Percentiles rank a stretch among this genome's conserved stretches.
phyloP scores from a whole-genome alignment of 441 rosid species.

The Codiaeum variegatum region DNA sequence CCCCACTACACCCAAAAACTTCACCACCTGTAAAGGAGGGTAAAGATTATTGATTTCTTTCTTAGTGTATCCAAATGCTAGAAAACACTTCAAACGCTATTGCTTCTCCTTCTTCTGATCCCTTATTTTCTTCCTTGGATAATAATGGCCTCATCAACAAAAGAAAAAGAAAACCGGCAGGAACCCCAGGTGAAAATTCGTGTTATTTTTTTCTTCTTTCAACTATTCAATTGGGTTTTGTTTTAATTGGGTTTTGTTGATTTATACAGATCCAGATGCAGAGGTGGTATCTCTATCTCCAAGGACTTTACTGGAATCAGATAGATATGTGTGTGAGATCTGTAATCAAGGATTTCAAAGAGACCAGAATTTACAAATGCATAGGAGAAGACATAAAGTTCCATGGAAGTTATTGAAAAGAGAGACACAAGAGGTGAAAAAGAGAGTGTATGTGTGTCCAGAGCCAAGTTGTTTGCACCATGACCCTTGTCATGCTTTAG shows the following conservation, averaged over 20 bases:
- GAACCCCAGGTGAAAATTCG: constrained; percentile 99
- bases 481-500: constrained; percentile 84
- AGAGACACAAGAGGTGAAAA: constrained; percentile 66
- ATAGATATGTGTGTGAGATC: constrained; percentile 88
- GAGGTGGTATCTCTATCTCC: constrained; percentile 93
- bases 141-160: constrained; percentile 58
- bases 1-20: constrained; percentile 39
- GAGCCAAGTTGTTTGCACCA: constrained; percentile 90
- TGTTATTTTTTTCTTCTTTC: too few relatives aligned
- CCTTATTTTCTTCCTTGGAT: constrained; percentile 37
- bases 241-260: not conserved
- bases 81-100: constrained; percentile 33
- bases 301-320: constrained; percentile 71
- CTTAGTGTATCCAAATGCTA: too few relatives aligned
- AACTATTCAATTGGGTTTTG: not conserved
- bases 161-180: constrained; percentile 85
- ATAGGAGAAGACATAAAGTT: constrained; percentile 83
- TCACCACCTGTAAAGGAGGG: constrained; percentile 28
- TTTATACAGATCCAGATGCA: constrained; percentile 74
- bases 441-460: constrained; percentile 87
- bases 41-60: constrained; percentile 29
- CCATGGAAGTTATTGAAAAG: constrained; percentile 93
- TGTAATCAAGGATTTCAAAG: constrained; percentile 94
- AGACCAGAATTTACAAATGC: constrained; percentile 95
- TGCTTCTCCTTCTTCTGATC: constrained; percentile 53